Base-by-base conservation (phyloP, 2,329 filamentous ascomycete genomes). In the Cercospora canescens region DNA sequence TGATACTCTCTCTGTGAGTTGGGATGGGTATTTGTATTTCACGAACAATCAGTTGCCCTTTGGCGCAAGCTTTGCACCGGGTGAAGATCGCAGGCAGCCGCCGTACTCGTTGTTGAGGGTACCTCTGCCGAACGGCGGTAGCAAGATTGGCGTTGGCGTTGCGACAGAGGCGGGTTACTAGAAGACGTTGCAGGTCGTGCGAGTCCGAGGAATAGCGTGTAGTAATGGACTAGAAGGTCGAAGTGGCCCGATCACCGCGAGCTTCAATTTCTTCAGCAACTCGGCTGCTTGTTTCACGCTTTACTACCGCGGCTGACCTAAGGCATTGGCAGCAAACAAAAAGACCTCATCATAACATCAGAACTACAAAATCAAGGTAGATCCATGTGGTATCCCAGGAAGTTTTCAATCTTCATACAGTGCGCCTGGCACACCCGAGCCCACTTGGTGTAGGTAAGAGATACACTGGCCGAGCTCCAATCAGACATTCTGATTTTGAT, bases 21-120 rank as follows among this genome's bases (percentile, higher is more conserved):
- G 75, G 3, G 81, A 85, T 69, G 83, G 83, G 0, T 83, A 85
- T 68, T 70, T 85, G 1, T 86, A 86, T 71, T 86, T 85, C 67
- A 86, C 83, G 0, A 80, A 81, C 39, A 86, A 86, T 63, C 83
- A 86, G 75, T 75, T 85, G 18, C 76, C 74, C 3, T 78, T 80
- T 34, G 72, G 74, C 3, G 68, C 75, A 30, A 69, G 69, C 1
- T 78, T 78, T 61, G 80, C 79, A 45, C 79, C 80, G 1, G 82
- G 81, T 0, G 80, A 75, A 5, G 81, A 84, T 64, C 70, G 79
- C 55, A 75, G 80, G 48, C 73, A 77, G 59, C 78, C 78, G 67
- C 82, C 82, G 6, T 84, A 80, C 72, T 77, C 76, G 21, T 69
- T 83, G 34, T 81, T 79, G 62, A 75, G 81, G 30, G 79, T 76